These are phyloP conservation scores for Parvularia atlantis DNA, from an alignment of 78 protist species.

Conservation along the genomic window DNA sequence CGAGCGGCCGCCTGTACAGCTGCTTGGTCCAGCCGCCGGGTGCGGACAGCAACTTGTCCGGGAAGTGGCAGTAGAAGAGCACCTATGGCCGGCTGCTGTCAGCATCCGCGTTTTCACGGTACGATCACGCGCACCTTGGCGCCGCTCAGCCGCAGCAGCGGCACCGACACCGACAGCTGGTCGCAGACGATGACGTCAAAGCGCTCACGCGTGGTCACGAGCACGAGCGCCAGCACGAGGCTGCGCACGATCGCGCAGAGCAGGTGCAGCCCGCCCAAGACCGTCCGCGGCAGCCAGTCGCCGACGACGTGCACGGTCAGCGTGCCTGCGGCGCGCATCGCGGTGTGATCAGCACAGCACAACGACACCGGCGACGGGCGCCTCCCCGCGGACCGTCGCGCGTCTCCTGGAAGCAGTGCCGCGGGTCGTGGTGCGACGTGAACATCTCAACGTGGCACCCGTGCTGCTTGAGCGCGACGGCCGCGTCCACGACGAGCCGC, in stretches of 20 bases:
- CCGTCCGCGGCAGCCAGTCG: conserved; percentile 29
- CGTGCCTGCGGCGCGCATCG: conserved; percentile 25
- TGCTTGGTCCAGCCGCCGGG: conserved; percentile 12
- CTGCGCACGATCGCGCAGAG: conserved; percentile 22
- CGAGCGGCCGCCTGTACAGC: conserved; percentile 84
- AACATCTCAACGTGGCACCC: conserved; percentile 69
- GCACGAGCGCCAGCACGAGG: not conserved
- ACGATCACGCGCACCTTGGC: conserved; percentile 12
- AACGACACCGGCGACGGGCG: not conserved
- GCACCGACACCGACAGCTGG: conserved; percentile 23
- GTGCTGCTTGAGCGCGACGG: conserved; percentile 44
- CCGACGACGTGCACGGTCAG: conserved; percentile 62
- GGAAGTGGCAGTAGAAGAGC: conserved; percentile 97
- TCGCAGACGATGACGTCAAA: conserved; percentile 31
- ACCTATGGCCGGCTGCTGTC: not conserved
- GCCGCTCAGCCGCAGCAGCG: conserved; percentile 18
- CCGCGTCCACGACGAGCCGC: conserved; percentile 89
- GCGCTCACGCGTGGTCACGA: not conserved
- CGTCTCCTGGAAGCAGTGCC: conserved; percentile 82
- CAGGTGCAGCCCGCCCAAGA: conserved; percentile 23
- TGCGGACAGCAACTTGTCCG: conserved; percentile 61
- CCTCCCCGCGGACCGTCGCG: conserved; percentile 37
- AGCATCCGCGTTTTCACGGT: not conserved
- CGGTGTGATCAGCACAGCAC: not conserved
- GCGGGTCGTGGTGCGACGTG: conserved; percentile 82